Base-by-base conservation (phyloP, 169 alveolate genomes). In the Plasmodium gaboni region DNA sequence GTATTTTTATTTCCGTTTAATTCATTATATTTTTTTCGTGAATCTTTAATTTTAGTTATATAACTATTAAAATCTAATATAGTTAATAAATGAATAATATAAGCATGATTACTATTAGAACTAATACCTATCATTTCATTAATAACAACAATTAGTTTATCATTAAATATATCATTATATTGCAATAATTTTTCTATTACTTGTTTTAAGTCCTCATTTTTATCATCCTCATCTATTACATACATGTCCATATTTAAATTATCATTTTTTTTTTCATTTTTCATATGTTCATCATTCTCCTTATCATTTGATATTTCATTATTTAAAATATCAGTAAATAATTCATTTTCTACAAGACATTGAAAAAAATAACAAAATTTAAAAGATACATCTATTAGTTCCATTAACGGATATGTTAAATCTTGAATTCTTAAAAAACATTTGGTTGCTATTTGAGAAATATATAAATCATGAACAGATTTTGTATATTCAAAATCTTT, bases 401-500 rank as follows among this genome's bases (percentile, higher is more conserved):
- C 92, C 46, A 86, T 38, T 53, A 86, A 70, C 5, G 92, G 92
- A 32, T 19, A 70, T 2, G 92, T 86, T 71, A 86, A 22, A 42
- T 86, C 87, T 61, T 86, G 87, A 71, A 86, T 74, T 9, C 92
- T 65, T 17, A 86, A 61, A 59, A 86, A 86, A 53, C 92, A 86
- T 71, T 86, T 86, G 7, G 92, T 86, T 32, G 92, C 92, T 32
- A 86, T 64, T 73, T 86, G 92, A 50, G 92, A 69, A 86, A 86
- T 70, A 48, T 70, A 86, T 32, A 86, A 71, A 63, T 86, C 92
- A 71, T 86, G 92, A 28, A 86, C 64, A 17, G 92, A 86, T 42
- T 86, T 86, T 19, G 92, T 86, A 53, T 86, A 86, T 65, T 86
- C 92, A 86, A 86, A 86, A 86, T 86, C 92, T 72, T 86, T 69